Evolutionary conservation across 768 basidiomycete species (phyloP), one percentile per base, ranked within the genome.

Genomic region (Tricholoma terreum): DNA sequence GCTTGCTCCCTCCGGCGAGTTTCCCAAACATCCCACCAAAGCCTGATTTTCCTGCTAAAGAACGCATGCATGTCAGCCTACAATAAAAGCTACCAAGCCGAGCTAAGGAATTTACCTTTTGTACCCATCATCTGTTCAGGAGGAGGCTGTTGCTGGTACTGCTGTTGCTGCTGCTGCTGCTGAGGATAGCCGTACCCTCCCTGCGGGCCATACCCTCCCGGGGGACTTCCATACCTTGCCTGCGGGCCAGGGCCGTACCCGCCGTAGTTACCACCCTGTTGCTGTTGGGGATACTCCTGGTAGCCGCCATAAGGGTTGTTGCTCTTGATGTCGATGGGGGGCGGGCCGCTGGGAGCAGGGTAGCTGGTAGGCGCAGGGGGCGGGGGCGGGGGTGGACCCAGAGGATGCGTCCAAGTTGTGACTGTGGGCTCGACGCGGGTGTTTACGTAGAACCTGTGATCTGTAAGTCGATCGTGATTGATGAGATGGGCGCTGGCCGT

Each of bases 381-480:
- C 27, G 74, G 65, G 27, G 75, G 69, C 2, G 74, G 71, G 3
- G 77, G 70, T 4, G 82, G 75, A 3, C 84, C 86, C n/a, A 80
- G 69, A 0, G 90, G 90, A 62, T 90, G 90, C 0, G 73, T 76
- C 90, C 90, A 92, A 12, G 78, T 80, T 35, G 86, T 83, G 17
- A 80, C 77, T 0, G 87, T 85, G 4, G 89, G 89, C 15, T 77
- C 71, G 45, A 80, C 78, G 22, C 64, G 69, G 0, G 86, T 88
- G 63, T 91, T 84, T 45, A 92, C 87, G 61, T 92, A 92, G 76
- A 83, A 92, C 89, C 90, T 91, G 59, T 24, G 52, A 11, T 22
- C 19, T 43, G 21, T 12, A 7, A 8, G 3, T 4, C 12, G 4
- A 4, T 43, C 11, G 11, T 22, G 3, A 7, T 40, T 33, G 22